Evolutionary conservation across 2,329 filamentous ascomycete species (phyloP).

Genomic region (Pyrenochaeta sp.): DNA sequence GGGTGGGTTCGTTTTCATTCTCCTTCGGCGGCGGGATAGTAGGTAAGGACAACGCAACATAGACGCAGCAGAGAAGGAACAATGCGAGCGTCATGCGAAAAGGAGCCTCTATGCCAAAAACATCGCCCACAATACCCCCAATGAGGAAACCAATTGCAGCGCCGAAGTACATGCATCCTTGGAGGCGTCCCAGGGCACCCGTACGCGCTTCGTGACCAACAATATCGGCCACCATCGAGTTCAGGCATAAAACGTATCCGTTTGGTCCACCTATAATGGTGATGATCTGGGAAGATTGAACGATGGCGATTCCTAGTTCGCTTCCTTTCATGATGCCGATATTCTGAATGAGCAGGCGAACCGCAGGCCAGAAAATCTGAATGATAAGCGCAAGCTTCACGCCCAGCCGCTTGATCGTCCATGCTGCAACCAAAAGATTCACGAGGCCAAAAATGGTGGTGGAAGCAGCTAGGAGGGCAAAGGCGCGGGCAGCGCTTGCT

Average conservation of each 20-base stretch:
- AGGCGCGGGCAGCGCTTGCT: conserved; percentile 68
- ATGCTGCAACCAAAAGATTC: conserved; percentile 72
- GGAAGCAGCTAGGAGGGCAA: conserved; percentile 70
- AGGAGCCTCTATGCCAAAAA: conserved; percentile 68
- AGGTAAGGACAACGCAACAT: conserved; percentile 53
- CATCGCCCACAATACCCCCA: conserved; percentile 70
- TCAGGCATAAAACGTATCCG: conserved; percentile 73
- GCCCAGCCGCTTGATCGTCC: conserved; percentile 71
- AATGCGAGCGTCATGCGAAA: conserved; percentile 69
- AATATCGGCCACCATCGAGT: conserved; percentile 72
- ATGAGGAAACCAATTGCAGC: conserved; percentile 69
- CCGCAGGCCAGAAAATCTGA: conserved; percentile 70
- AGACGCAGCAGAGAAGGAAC: conserved; percentile 56
- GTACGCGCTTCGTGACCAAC: conserved; percentile 68
- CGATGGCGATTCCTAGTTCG: conserved; percentile 69
- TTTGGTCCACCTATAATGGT: conserved; percentile 72
- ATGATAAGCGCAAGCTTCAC: conserved; percentile 68
- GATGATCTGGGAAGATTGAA: conserved; percentile 72
- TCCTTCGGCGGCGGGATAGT: conserved; percentile 55
- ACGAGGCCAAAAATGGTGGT: conserved; percentile 73
- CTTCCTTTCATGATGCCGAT: conserved; percentile 69
- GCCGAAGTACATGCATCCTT: conserved; percentile 72
- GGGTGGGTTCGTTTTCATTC: conserved; percentile 38
- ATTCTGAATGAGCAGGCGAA: conserved; percentile 70
- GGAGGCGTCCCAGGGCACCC: conserved; percentile 69